These are phyloP conservation scores for Mortierella sp. DNA, from an alignment of 371 early-diverging fungal species.

Conservation along the genomic window DNA sequence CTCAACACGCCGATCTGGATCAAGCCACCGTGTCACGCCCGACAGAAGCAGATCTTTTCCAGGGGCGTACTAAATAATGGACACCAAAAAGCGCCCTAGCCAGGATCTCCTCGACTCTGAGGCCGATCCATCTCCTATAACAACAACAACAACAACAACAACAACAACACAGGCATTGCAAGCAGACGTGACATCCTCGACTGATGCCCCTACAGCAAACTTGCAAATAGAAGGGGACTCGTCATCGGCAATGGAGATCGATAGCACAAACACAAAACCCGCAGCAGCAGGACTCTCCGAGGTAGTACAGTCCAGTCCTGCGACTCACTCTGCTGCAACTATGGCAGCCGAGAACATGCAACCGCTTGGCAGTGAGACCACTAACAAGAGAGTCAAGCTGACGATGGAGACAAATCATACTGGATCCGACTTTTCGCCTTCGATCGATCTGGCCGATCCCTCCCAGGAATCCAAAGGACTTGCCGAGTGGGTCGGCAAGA, in stretches of 20 bases:
- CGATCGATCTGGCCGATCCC: constrained; percentile 36
- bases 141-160: not conserved
- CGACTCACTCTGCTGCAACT: not conserved
- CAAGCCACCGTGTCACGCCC: constrained; percentile 11
- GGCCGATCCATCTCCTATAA: not conserved
- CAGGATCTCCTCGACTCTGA: constrained; percentile 26
- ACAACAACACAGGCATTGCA: not conserved
- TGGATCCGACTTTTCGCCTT: constrained; percentile 32
- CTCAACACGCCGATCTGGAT: not conserved
- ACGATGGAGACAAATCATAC: constrained; percentile 26
- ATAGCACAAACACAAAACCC: not conserved
- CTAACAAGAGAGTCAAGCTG: constrained; percentile 43
- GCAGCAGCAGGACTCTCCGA: not conserved
- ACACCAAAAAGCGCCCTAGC: constrained; percentile 52
- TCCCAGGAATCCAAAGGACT: constrained; percentile 35
- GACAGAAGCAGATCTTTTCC: constrained; percentile 1
- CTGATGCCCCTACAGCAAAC: not conserved
- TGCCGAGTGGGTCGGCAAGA: constrained; percentile 32
- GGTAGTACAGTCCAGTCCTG: not conserved
- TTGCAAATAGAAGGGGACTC: not conserved
- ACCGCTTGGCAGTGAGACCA: constrained; percentile 12
- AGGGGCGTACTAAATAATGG: constrained; percentile 26
- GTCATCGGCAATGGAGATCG: not conserved
- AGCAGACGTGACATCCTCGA: not conserved
- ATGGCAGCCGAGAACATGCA: not conserved